A percentile compares a stretch with the other conserved stretches of the same genome.
phyloP scores from a whole-genome alignment of 169 alveolate species.

The Plasmodium knowlesi region DNA sequence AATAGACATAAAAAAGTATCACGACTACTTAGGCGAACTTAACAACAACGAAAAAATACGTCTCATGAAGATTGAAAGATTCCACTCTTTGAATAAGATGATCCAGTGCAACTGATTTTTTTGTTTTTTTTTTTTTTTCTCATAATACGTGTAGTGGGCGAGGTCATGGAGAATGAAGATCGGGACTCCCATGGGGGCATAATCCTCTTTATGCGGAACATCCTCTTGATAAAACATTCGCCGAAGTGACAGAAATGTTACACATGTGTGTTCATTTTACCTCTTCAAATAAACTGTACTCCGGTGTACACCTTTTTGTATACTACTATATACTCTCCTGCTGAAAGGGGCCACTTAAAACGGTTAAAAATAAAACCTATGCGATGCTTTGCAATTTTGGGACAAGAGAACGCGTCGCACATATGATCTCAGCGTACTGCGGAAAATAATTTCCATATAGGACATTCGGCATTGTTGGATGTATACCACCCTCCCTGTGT shows the following conservation, averaged over 20 bases:
- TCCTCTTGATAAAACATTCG: neutral
- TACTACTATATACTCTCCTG: neutral
- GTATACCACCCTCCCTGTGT: neutral
- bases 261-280: neutral
- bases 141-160: neutral
- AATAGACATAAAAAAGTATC: constrained; percentile 35
- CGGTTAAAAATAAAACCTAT: neutral
- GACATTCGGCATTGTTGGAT: neutral
- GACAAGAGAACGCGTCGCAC: neutral
- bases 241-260: neutral
- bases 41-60: constrained; percentile 10
- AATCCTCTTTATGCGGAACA: neutral
- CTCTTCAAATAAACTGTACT: neutral
- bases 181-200: neutral
- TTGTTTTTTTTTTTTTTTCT: too few species aligned
- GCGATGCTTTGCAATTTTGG: neutral
- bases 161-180: neutral
- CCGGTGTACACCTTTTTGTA: neutral
- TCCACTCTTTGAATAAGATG: constrained; percentile 20
- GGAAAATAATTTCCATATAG: neutral
- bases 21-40: constrained; percentile 27
- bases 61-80: constrained; percentile 41
- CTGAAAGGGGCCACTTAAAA: neutral
- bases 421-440: neutral
- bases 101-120: neutral